Conservation (phyloP, 1,139 yeast species). For the Pichia sp. region DNA sequence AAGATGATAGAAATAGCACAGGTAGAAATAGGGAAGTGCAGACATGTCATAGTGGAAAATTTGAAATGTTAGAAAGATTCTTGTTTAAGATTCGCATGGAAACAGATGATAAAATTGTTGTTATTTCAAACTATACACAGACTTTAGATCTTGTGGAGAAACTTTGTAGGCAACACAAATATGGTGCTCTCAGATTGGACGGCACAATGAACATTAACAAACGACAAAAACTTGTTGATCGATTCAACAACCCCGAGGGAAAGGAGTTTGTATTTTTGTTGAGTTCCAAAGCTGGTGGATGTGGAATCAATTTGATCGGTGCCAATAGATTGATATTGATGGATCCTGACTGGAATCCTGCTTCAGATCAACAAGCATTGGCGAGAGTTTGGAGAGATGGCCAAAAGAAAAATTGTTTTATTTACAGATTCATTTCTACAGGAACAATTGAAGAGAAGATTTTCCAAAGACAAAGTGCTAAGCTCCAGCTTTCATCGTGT, state of each 20-base stretch:
- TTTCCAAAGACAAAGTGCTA: conserved; percentile 95
- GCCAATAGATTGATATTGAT: conserved; percentile 84
- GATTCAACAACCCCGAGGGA: conserved; percentile 85
- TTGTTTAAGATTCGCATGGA: conserved; percentile 68
- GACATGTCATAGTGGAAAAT: conserved; percentile 61
- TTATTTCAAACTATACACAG: conserved; percentile 91
- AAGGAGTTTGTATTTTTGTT: conserved; percentile 82
- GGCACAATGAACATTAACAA: conserved; percentile 92
- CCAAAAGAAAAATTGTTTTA: conserved; percentile 93
- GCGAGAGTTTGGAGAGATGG: conserved; percentile 99
- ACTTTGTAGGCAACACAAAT: conserved; percentile 70
- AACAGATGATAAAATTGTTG: conserved; percentile 89
- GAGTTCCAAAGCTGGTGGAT: conserved; percentile 97
- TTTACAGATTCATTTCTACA: conserved; percentile 86
- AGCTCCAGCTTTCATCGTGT: conserved; percentile 85
- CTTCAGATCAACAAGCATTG: conserved; percentile 95
- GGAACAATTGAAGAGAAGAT: conserved; percentile 97
- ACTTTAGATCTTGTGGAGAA: conserved; percentile 86
- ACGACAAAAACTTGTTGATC: conserved; percentile 87
- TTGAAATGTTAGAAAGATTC: conserved; percentile 66
- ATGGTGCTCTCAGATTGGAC: conserved; percentile 81
- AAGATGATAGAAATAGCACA: conserved; percentile 33
- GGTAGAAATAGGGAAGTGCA: conserved; percentile 52
- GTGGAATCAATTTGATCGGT: conserved; percentile 95
- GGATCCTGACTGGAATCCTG: conserved; percentile 99